Evolutionary conservation across 768 basidiomycete genomes (phyloP), one percentile per base, ranked within the genome.

Genomic region (Suillus cothurnatus): DNA sequence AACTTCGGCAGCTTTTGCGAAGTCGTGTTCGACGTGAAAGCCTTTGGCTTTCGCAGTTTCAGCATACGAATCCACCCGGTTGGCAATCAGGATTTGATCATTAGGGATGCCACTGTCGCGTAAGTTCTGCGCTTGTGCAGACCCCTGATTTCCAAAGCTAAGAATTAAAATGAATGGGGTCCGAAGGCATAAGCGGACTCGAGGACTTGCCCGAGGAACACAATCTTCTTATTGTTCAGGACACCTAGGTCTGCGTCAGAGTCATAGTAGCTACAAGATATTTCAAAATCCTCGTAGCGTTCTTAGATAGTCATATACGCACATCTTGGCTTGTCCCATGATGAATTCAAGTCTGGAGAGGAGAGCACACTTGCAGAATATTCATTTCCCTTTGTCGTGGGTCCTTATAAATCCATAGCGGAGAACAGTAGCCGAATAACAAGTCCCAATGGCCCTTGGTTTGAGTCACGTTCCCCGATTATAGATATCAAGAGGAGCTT

Each of bases 91-190:
- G 61, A 88, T 88, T 56, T 79, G 81, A n/a, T 87, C 84, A 68
- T 88, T 88, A 6, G 84, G 79, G 64, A 88, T 85, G 3, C 87
- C 87, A 61, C 84, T 80, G 66, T 88, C 87, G n/a, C 87, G 81
- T 65, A 88, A 70, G 66, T 88, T 88, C 74, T 88, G 86, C 5
- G 87, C 87, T 71, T 88, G 87, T 57, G 87, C 87, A 38, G 87
- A 84, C 15, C 87, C 87, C 72, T 88, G 87, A 72, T 87, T 88
- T 52, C 87, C 87, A 72, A 87, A 88, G 5, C 86, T 88, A 65
- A 26, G 12, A 2, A 2, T 19, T 23, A 38, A 34, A 32, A 63
- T 49, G 32, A 49, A 45, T 26, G 38, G 34, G 59, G 45, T 65
- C 43, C 55, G n/a, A 62, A 56, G n/a, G 19, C 34, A 32, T 32